phyloP scores from a whole-genome alignment of 2,329 filamentous ascomycete species.

The Chrysosporium queenslandicum region DNA sequence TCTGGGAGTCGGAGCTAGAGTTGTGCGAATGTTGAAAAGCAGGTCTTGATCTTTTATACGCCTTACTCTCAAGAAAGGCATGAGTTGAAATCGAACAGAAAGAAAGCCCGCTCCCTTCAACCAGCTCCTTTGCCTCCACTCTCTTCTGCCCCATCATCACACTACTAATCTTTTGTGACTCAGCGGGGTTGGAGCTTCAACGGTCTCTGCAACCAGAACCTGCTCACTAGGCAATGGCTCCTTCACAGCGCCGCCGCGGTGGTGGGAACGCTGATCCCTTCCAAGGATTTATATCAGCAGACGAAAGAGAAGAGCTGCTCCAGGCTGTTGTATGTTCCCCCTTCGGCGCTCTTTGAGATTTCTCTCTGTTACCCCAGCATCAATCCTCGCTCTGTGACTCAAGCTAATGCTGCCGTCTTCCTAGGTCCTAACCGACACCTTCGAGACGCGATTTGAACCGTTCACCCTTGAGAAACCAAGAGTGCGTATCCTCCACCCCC shows the following conservation, averaged over 20 bases:
- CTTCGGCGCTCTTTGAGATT: too few species aligned
- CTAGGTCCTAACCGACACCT: constrained; percentile 84
- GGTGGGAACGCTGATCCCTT: constrained; percentile 3
- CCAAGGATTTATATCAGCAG: constrained; percentile 22
- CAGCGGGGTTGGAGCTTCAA: not conserved
- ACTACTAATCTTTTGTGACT: not conserved
- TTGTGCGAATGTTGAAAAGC: too few species aligned
- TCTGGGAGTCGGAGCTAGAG: too few species aligned
- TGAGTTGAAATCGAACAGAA: too few species aligned
- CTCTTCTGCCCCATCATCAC: too few species aligned
- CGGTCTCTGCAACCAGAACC: constrained; percentile 24
- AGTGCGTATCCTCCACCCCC: constrained; percentile 45
- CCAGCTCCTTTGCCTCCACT: too few species aligned
- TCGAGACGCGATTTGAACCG: constrained; percentile 81
- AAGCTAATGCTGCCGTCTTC: not conserved
- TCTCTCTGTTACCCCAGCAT: too few species aligned
- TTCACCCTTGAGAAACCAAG: constrained; percentile 82
- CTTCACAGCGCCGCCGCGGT: constrained; percentile 6
- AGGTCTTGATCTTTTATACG: too few species aligned
- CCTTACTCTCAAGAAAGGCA: too few species aligned
- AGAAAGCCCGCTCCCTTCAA: too few species aligned
- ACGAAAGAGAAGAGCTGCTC: constrained; percentile 52
- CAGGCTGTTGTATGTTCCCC: constrained; percentile 54
- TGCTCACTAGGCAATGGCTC: constrained; percentile 6
- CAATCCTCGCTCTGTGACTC: not conserved